phyloP scores from a whole-genome alignment of 2,329 filamentous ascomycete genomes.

The Tolypocladium guangdongense region DNA sequence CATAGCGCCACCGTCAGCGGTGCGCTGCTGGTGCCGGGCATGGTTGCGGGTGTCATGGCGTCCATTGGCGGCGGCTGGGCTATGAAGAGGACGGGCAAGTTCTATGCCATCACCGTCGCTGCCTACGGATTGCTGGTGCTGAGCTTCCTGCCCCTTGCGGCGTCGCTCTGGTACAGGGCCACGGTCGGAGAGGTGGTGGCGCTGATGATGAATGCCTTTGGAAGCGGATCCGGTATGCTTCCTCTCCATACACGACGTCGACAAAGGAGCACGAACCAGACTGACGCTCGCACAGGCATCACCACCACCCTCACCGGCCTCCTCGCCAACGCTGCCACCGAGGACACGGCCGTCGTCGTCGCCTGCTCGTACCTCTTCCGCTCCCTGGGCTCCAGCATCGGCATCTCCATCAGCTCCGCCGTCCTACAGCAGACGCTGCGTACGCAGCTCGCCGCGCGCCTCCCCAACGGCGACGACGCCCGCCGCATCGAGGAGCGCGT shows the following conservation, averaged over 20 bases:
- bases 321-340: conserved; percentile 54
- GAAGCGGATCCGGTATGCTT: conserved; percentile 23
- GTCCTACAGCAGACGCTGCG: conserved; percentile 61
- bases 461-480: conserved; percentile 48
- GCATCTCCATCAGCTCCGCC: conserved; percentile 60
- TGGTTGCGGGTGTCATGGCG: conserved; percentile 49
- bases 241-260: background rate
- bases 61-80: conserved; percentile 53
- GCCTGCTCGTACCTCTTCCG: conserved; percentile 76
- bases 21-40: conserved; percentile 54
- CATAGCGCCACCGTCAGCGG: conserved; percentile 54
- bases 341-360: conserved; percentile 64
- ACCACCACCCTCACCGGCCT: conserved; percentile 63
- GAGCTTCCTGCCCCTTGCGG: conserved; percentile 30
- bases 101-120: conserved; percentile 35
- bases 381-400: conserved; percentile 65
- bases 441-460: conserved; percentile 36
- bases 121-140: conserved; percentile 40
- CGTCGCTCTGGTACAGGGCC: conserved; percentile 1
- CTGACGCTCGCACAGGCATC: conserved; percentile 36
- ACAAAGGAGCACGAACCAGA: background rate
- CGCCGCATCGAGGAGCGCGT: conserved; percentile 57
- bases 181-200: conserved; percentile 37
- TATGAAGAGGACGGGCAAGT: conserved; percentile 61
- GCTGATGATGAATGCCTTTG: conserved; percentile 36